Conservation (phyloP, 108 stramenopile genomes). For the Pseudonitzschia pungens region DNA sequence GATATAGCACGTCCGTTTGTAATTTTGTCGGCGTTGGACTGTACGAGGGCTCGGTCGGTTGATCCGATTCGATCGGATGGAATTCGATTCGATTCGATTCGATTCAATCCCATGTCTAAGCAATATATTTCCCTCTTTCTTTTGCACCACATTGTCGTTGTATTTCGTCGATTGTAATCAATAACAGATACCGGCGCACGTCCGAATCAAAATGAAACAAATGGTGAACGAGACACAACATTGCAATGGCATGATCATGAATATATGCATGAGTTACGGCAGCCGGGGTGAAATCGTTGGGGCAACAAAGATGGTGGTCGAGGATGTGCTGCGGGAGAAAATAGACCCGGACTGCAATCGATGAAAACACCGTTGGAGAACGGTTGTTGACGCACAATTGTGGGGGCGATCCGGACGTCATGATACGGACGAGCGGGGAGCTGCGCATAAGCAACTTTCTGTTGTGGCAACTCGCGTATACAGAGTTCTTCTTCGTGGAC, state of each 20-base stretch:
- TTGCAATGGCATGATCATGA: slow-evolving; percentile 70
- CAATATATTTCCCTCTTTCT: background rate
- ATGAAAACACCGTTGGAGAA: slow-evolving; percentile 47
- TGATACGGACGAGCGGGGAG: slow-evolving; percentile 97
- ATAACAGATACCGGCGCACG: slow-evolving; percentile 54
- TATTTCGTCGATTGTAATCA: background rate
- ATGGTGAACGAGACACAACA: slow-evolving; percentile 59
- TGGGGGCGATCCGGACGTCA: slow-evolving; percentile 79
- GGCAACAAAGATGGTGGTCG: slow-evolving; percentile 61
- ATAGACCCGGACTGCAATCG: slow-evolving; percentile 49
- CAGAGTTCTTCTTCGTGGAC: slow-evolving; percentile 93
- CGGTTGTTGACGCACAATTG: slow-evolving; percentile 53
- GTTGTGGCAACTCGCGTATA: slow-evolving; percentile 93
- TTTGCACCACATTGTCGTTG: background rate
- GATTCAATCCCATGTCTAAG: background rate
- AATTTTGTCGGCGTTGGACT: background rate
- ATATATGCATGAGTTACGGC: slow-evolving; percentile 94
- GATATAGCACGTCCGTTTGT: too few relatives aligned
- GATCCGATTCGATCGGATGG: too few relatives aligned
- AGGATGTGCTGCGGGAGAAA: slow-evolving; percentile 45
- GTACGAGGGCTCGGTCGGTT: too few relatives aligned
- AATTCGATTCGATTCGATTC: background rate
- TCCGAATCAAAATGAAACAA: slow-evolving; percentile 43
- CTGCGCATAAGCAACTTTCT: slow-evolving; percentile 91
- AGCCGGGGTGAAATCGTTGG: slow-evolving; percentile 90